Percentiles rank a stretch among this genome's conserved stretches.
Conservation (phyloP, 805 yeast species). For the Teunomyces panamensis region DNA sequence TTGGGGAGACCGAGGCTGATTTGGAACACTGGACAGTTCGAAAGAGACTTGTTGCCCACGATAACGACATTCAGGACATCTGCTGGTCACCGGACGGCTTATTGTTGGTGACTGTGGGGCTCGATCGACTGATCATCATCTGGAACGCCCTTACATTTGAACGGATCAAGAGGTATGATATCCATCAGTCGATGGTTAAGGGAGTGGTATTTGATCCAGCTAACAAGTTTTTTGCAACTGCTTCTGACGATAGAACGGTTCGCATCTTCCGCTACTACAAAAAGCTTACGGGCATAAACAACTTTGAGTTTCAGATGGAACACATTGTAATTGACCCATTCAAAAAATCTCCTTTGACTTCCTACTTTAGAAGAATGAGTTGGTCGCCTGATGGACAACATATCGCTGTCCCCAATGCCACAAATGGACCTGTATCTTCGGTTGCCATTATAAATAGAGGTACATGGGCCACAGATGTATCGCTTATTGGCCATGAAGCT, state of each 20-base stretch:
- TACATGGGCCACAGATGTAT: slow-evolving; percentile 72
- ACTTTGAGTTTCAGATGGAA: slow-evolving; percentile 82
- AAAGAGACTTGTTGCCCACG: slow-evolving; percentile 91
- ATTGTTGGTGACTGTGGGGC: slow-evolving; percentile 87
- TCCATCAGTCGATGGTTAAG: slow-evolving; percentile 92
- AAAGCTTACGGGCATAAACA: slow-evolving; percentile 49
- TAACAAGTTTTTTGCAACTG: slow-evolving; percentile 94
- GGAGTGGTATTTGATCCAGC: slow-evolving; percentile 99
- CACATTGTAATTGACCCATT: slow-evolving; percentile 82
- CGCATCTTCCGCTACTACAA: slow-evolving; percentile 83
- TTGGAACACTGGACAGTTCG: slow-evolving; percentile 93
- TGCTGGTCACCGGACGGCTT: slow-evolving; percentile 98
- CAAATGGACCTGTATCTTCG: slow-evolving; percentile 77
- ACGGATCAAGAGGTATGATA: slow-evolving; percentile 81
- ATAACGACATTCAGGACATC: slow-evolving; percentile 94
- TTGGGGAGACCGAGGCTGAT: slow-evolving; percentile 71
- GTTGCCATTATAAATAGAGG: slow-evolving; percentile 75
- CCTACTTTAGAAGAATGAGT: slow-evolving; percentile 81
- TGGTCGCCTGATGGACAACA: slow-evolving; percentile 93
- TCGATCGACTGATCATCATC: slow-evolving; percentile 86
- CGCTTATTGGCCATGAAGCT: slow-evolving; percentile 76
- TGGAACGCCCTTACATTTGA: slow-evolving; percentile 95
- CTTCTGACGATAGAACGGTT: slow-evolving; percentile 91
- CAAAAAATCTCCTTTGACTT: slow-evolving; percentile 82
- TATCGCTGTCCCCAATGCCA: slow-evolving; percentile 82